A percentile compares a stretch with the other conserved stretches of the same genome.
Evolutionary conservation across 140 eudicot genomes (phyloP).

Genomic region (Flaveria floridana): DNA sequence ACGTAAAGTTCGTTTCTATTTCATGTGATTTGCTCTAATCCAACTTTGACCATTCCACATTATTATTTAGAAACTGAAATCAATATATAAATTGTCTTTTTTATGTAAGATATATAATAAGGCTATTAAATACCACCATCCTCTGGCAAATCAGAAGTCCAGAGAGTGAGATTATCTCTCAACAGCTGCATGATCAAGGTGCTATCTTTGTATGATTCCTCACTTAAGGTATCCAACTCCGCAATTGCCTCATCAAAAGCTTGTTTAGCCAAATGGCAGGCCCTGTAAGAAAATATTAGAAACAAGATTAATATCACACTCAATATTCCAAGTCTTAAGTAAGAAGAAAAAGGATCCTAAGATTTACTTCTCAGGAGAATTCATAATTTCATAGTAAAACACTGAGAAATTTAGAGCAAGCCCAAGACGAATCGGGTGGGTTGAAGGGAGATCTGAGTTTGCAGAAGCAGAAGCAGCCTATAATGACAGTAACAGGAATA

Average conservation of each 20-base stretch:
- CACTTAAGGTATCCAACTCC: conserved; percentile 72
- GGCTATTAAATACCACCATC: conserved; percentile 48
- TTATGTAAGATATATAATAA: background rate
- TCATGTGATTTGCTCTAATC: background rate
- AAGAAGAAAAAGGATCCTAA: background rate
- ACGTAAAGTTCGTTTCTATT: background rate
- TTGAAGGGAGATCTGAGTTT: conserved; percentile 61
- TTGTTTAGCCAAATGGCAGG: conserved; percentile 75
- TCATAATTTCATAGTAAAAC: conserved; percentile 69
- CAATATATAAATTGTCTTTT: conserved; percentile 4
- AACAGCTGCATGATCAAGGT: conserved; percentile 72
- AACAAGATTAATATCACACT: conserved; percentile 8
- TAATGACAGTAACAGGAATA: background rate
- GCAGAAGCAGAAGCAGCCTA: conserved; percentile 71
- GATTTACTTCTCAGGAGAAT: conserved; percentile 62
- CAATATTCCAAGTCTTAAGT: conserved; percentile 1
- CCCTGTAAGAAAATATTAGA: conserved; percentile 37
- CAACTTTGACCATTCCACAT: background rate
- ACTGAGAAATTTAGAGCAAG: conserved; percentile 73
- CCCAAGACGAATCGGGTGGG: conserved; percentile 74
- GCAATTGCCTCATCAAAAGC: conserved; percentile 83
- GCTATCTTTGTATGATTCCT: conserved; percentile 81
- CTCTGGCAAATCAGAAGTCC: conserved; percentile 82
- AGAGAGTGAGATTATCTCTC: conserved; percentile 80
- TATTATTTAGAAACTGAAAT: background rate